These are phyloP conservation scores for Cladosporium oxysporum DNA, from an alignment of 2,329 filamentous ascomycete genomes.

Conservation along the genomic window DNA sequence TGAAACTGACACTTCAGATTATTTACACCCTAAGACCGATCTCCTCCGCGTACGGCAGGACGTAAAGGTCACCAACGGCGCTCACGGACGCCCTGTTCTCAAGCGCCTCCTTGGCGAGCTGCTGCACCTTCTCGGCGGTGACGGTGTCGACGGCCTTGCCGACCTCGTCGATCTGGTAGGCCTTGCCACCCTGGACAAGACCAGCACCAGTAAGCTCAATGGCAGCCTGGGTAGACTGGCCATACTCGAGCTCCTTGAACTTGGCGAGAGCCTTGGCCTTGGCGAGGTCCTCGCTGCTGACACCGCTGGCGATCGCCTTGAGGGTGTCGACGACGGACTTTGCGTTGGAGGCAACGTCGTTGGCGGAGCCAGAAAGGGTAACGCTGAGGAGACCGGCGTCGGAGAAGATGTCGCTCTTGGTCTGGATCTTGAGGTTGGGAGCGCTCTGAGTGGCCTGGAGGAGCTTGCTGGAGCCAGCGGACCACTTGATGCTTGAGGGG, in stretches of 20 bases:
- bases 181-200: constrained; percentile 76
- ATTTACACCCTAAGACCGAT: constrained; percentile 91
- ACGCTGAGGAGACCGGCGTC: constrained; percentile 89
- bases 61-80: constrained; percentile 85
- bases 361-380: constrained; percentile 73
- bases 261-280: constrained; percentile 94
- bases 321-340: constrained; percentile 77
- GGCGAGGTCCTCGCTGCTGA: constrained; percentile 80
- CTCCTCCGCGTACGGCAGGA: constrained; percentile 90
- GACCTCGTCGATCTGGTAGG: constrained; percentile 79
- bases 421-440: constrained; percentile 67
- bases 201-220: constrained; percentile 83
- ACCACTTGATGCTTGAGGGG: constrained; percentile 92
- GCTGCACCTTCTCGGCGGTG: constrained; percentile 78
- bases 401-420: constrained; percentile 83
- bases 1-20: constrained; percentile 26
- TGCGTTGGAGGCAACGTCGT: constrained; percentile 71
- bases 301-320: constrained; percentile 70
- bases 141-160: constrained; percentile 79
- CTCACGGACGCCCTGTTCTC: constrained; percentile 87
- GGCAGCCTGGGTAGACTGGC: constrained; percentile 74
- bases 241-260: constrained; percentile 82
- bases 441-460: constrained; percentile 72
- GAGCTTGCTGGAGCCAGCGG: constrained; percentile 86
- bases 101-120: constrained; percentile 87